phyloP scores from a whole-genome alignment of 768 basidiomycete species.

The Suillus decipiens region DNA sequence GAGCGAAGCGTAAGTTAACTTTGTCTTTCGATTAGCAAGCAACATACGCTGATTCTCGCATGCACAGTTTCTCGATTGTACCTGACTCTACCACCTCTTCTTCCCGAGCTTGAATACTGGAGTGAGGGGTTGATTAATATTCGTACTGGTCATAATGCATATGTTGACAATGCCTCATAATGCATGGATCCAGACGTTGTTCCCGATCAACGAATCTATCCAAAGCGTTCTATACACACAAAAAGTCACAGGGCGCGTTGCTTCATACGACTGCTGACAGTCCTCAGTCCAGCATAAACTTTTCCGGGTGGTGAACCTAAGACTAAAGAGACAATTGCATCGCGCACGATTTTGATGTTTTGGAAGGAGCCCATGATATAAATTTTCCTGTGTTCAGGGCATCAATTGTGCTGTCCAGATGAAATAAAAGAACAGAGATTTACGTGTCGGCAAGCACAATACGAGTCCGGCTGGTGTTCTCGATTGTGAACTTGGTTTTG shows the following conservation, averaged over 20 bases:
- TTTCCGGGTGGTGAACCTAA: slow-evolving; percentile 95
- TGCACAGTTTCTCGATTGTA: neutral
- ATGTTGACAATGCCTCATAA: too few species aligned
- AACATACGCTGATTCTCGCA: neutral
- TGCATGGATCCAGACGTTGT: too few species aligned
- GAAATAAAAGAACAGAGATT: slow-evolving; percentile 31
- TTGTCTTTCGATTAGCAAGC: neutral
- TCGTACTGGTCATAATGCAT: too few species aligned
- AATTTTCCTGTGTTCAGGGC: slow-evolving; percentile 68
- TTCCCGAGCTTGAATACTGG: neutral
- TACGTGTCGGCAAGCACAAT: slow-evolving; percentile 98
- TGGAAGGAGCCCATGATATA: slow-evolving; percentile 98
- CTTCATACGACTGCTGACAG: slow-evolving; percentile 90
- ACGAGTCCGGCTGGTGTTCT: slow-evolving; percentile 95
- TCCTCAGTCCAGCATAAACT: slow-evolving; percentile 87
- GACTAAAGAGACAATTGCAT: slow-evolving; percentile 94
- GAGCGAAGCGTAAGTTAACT: slow-evolving; percentile 39
- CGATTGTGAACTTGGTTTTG: slow-evolving; percentile 98
- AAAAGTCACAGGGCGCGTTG: slow-evolving; percentile 74
- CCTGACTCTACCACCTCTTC: neutral
- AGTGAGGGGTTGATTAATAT: neutral
- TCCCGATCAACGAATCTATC: too few species aligned
- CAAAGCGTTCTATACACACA: too few species aligned
- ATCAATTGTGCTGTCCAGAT: slow-evolving; percentile 17
- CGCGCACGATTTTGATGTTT: slow-evolving; percentile 96